Evolutionary conservation across 129 eudicot species (phyloP).

Genomic region (Tagetes patula): DNA sequence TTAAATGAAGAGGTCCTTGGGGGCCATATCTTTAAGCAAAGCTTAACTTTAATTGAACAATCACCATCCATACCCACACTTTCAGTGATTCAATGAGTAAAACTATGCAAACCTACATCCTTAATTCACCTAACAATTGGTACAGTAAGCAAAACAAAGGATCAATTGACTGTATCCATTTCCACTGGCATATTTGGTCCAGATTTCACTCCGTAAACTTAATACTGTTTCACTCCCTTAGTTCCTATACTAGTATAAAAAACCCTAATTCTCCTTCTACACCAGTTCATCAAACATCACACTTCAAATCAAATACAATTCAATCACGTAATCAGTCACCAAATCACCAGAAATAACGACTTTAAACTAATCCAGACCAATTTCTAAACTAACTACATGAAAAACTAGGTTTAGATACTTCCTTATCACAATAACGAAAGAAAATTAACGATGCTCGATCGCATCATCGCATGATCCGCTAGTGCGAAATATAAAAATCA

Average conservation of each 20-base stretch:
- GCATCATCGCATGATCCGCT: not conserved
- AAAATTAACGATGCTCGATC: slow-evolving; percentile 13
- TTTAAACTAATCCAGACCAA: not conserved
- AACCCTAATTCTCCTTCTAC: slow-evolving; percentile 17
- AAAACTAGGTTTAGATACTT: slow-evolving; percentile 4
- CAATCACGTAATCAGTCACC: slow-evolving; percentile 13
- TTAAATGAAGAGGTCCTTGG: not conserved
- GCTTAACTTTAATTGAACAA: slow-evolving; percentile 26
- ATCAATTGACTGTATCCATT: slow-evolving; percentile 16
- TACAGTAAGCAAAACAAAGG: slow-evolving; percentile 15
- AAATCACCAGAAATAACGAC: not conserved
- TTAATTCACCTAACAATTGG: slow-evolving; percentile 9
- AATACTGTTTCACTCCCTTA: not conserved
- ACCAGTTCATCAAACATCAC: slow-evolving; percentile 7
- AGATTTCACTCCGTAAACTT: not conserved
- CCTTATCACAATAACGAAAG: slow-evolving; percentile 4
- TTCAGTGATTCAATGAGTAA: slow-evolving; percentile 9
- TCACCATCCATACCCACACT: slow-evolving; percentile 29
- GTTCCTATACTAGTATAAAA: slow-evolving; percentile 1
- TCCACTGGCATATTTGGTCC: slow-evolving; percentile 1
- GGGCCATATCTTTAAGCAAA: slow-evolving; percentile 26
- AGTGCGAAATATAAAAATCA: not conserved
- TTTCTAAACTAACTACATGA: not conserved
- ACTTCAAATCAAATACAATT: not conserved
- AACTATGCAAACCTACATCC: slow-evolving; percentile 18